phyloP scores from a whole-genome alignment of 768 basidiomycete species.

The Kwoniella dejecticola region DNA sequence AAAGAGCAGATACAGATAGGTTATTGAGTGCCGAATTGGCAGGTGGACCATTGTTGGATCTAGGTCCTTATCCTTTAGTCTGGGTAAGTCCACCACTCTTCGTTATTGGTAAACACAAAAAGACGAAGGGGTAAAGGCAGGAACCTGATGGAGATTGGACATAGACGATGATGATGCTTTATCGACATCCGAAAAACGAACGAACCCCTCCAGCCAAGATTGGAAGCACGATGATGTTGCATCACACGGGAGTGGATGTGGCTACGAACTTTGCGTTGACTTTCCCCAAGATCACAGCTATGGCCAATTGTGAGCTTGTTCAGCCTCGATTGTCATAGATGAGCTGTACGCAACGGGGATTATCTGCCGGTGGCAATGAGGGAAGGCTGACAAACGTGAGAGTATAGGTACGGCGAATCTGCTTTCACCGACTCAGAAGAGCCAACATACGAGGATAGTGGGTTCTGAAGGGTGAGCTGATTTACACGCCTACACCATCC shows the following conservation, averaged over 20 bases:
- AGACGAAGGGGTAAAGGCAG: background rate
- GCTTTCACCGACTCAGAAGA: constrained; percentile 17
- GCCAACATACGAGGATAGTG: constrained; percentile 33
- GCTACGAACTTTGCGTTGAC: constrained; percentile 37
- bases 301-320: constrained; percentile 24
- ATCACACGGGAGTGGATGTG: constrained; percentile 37
- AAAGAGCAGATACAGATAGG: constrained; percentile 41
- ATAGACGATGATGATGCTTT: constrained; percentile 40
- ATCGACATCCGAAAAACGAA: constrained; percentile 50
- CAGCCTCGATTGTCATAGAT: background rate
- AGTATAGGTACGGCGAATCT: constrained; percentile 31
- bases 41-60: constrained; percentile 54
- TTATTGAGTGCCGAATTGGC: constrained; percentile 49
- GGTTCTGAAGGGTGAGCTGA: constrained; percentile 43
- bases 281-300: constrained; percentile 35
- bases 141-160: background rate
- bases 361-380: no score
- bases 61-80: constrained; percentile 47
- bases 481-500: no score
- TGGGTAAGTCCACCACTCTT: constrained; percentile 23
- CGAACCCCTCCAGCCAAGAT: constrained; percentile 32
- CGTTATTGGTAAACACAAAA: no score
- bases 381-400: no score
- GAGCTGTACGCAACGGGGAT: background rate
- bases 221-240: constrained; percentile 35